phyloP scores from a whole-genome alignment of 2,329 filamentous ascomycete species.

The Aspergillus eucalypticola region DNA sequence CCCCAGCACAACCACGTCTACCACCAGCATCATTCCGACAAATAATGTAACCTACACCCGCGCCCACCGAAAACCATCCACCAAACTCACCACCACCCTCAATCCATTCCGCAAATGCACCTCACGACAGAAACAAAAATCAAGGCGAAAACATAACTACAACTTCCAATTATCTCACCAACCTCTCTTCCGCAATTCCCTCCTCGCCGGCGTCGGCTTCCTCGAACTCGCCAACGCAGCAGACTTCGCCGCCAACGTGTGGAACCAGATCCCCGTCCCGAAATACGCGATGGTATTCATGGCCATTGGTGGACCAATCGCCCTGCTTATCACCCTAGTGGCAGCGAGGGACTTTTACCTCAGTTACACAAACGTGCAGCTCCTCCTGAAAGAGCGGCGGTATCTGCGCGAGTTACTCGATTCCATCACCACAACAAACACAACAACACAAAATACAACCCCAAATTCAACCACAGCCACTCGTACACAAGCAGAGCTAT shows the following conservation, averaged over 20 bases:
- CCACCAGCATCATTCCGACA: too few relatives aligned
- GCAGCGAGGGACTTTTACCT: constrained; percentile 48
- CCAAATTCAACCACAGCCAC: constrained; percentile 7
- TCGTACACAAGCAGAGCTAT: constrained; percentile 12
- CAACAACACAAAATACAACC: neutral
- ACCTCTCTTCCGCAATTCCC: constrained; percentile 36
- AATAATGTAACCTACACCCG: constrained; percentile 15
- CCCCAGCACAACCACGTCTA: constrained; percentile 2
- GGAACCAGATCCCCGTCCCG: constrained; percentile 56
- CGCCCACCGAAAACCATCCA: constrained; percentile 15
- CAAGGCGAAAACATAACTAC: too few relatives aligned
- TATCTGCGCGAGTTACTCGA: constrained; percentile 28
- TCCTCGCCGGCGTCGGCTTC: constrained; percentile 49
- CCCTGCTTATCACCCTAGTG: constrained; percentile 48
- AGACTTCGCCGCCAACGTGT: constrained; percentile 61
- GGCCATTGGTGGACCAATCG: constrained; percentile 54
- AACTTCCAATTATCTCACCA: constrained; percentile 16
- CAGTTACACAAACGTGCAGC: constrained; percentile 50
- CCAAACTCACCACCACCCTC: constrained; percentile 8
- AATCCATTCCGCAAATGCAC: neutral
- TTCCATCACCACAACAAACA: neutral
- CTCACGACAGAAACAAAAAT: constrained; percentile 1
- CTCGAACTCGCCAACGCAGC: constrained; percentile 58
- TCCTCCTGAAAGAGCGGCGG: constrained; percentile 48
- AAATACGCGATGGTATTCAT: constrained; percentile 51